Conservation (phyloP, 1,284 basidiomycete species). For the Rhodotorula sp. region DNA sequence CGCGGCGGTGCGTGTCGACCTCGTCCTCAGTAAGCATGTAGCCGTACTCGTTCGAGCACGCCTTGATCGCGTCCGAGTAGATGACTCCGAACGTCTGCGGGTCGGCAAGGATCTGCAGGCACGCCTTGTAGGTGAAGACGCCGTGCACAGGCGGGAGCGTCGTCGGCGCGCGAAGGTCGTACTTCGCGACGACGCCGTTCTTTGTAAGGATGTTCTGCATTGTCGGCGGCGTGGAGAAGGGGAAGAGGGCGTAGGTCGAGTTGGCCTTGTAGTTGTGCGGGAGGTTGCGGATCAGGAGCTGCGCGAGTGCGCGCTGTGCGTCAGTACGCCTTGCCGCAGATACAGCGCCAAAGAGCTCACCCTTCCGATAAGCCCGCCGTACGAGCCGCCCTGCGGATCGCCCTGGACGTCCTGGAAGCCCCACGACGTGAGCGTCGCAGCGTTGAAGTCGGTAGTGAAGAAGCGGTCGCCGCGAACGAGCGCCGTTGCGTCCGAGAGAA, state of each 20-base stretch:
- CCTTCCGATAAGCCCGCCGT: constrained; percentile 54
- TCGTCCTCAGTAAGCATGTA: constrained; percentile 15
- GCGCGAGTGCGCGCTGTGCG: background rate
- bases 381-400: constrained; percentile 37
- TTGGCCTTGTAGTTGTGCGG: constrained; percentile 69
- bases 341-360: background rate
- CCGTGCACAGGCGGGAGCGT: constrained; percentile 8
- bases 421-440: constrained; percentile 67
- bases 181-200: constrained; percentile 33
- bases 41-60: constrained; percentile 26
- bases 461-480: constrained; percentile 64
- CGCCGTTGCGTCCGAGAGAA: constrained; percentile 80
- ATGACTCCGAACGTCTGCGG: constrained; percentile 10
- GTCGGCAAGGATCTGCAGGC: constrained; percentile 18
- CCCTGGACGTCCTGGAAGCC: constrained; percentile 35
- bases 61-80: constrained; percentile 33
- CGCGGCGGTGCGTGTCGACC: constrained; percentile 24
- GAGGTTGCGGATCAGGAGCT: constrained; percentile 69
- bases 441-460: constrained; percentile 76
- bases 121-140: constrained; percentile 14
- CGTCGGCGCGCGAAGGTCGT: constrained; percentile 29
- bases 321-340: background rate
- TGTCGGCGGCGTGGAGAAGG: constrained; percentile 66
- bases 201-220: constrained; percentile 58
- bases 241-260: constrained; percentile 80